Evolutionary conservation across 2,329 filamentous ascomycete species (phyloP), one percentile per base, ranked within the genome.

Genomic region (Penicillium sp.): DNA sequence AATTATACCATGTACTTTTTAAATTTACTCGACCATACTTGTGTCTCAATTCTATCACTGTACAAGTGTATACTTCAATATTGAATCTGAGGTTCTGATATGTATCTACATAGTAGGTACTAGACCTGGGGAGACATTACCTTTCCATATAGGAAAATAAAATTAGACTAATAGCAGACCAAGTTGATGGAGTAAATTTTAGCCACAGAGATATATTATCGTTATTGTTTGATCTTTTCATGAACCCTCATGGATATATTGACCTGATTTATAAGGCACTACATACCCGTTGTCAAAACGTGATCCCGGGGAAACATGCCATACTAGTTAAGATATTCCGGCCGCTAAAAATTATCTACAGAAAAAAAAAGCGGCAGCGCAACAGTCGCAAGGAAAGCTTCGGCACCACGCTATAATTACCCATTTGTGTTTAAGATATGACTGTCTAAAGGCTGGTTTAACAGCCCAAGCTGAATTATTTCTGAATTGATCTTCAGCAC

Each of bases 311-410:
- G 0, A 57, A 57, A 57, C 22, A 31, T 37, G 40, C 60, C 58
- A 2, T 28, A 51, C 30, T 53, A 33, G 58, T 50, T 44, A 67
- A 64, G 62, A 68, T 65, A 61, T 63, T 67, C 61, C 63, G 61
- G 59, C 57, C 63, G 63, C 61, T 61, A 64, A 69, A 68, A 62
- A 64, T 67, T 66, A 65, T 64, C 59, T 60, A 63, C 42, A 64
- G 57, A 66, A 64, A 67, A 67, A 58, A 68, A 68, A 66, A 62
- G 57, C 55, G 55, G 55, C 41, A 55, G 59, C 61, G 62, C 63
- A 64, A 53, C 57, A 60, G 50, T 53, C 46, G 54, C 28, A 48
- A 31, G 33, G 36, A 50, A 57, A 65, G 58, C 60, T 62, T 58
- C 52, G 45, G 56, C 57, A 59, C 48, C 50, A 55, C 61, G 55